phyloP scores from a whole-genome alignment of 176 grass and related monocot species.

The Carex scoparia region DNA sequence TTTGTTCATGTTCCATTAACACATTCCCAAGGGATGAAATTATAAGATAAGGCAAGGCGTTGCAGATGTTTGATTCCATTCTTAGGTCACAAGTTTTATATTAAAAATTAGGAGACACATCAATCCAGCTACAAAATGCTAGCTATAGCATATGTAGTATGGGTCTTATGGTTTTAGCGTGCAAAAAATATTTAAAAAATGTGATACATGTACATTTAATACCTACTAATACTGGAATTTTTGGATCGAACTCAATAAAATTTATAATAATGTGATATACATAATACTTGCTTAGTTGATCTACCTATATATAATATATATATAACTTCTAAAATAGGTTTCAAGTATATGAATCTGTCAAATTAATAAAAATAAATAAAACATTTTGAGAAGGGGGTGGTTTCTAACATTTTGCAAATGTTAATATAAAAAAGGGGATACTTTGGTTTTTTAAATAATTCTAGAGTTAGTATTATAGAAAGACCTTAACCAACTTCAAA shows the following conservation, averaged over 20 bases:
- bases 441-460: too few relatives aligned
- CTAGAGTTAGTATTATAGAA: too few relatives aligned
- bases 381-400: too few relatives aligned
- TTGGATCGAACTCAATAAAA: not conserved
- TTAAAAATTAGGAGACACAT: conserved; percentile 20
- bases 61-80: conserved; percentile 26
- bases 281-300: not conserved
- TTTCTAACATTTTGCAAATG: too few relatives aligned
- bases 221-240: not conserved
- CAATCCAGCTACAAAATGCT: conserved; percentile 10
- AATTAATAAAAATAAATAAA: too few relatives aligned
- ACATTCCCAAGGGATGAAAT: not conserved
- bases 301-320: not conserved
- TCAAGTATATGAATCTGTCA: too few relatives aligned
- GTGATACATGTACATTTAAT: not conserved
- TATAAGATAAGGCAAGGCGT: conserved; percentile 1
- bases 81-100: conserved; percentile 31
- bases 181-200: not conserved
- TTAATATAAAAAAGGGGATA: too few relatives aligned
- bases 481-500: too few relatives aligned
- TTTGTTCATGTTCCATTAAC: conserved; percentile 19
- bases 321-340: too few relatives aligned
- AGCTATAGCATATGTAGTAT: not conserved
- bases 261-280: not conserved
- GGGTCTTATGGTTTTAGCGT: not conserved